Evolutionary conservation across 192 early-diverging fungal species (phyloP).

Genomic region (Chytriomyces sp.): DNA sequence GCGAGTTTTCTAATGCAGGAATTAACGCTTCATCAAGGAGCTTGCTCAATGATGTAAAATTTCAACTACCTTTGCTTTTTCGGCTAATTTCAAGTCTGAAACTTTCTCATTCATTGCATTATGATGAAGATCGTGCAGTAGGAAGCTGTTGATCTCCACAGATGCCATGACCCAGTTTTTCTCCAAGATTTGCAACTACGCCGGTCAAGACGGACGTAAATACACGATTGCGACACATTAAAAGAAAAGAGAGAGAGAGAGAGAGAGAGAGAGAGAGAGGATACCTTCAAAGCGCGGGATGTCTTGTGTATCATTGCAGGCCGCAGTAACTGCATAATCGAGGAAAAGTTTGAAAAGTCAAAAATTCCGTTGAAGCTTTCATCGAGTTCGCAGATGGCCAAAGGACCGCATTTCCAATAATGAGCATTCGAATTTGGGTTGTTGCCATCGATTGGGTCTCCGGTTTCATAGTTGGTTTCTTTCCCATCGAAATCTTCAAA

Average conservation of each 20-base stretch:
- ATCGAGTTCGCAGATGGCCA: conserved; percentile 59
- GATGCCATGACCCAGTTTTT: conserved; percentile 54
- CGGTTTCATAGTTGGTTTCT: conserved; percentile 27
- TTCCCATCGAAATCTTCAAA: conserved; percentile 47
- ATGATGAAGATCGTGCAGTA: conserved; percentile 47
- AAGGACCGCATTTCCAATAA: conserved; percentile 44
- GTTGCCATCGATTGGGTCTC: conserved; percentile 12
- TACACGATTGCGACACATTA: conserved; percentile 1
- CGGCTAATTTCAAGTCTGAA: conserved; percentile 32
- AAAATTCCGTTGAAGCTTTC: conserved; percentile 36
- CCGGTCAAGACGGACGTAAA: background rate
- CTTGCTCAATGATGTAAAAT: background rate
- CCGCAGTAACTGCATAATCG: conserved; percentile 38
- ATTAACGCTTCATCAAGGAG: conserved; percentile 12
- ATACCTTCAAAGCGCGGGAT: conserved; percentile 46
- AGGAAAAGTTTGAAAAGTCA: conserved; percentile 44
- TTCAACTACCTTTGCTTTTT: conserved; percentile 30
- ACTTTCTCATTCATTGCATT: conserved; percentile 45
- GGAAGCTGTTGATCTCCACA: conserved; percentile 45
- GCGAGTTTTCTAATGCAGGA: conserved; percentile 6
- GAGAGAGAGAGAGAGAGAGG: background rate
- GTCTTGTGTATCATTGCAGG: conserved; percentile 36
- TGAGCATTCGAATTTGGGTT: conserved; percentile 31
- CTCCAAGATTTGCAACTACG: conserved; percentile 51
- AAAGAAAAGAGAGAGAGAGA: too few species aligned